phyloP scores from a whole-genome alignment of 2,329 filamentous ascomycete genomes.

The Rutstroemia sp. region DNA sequence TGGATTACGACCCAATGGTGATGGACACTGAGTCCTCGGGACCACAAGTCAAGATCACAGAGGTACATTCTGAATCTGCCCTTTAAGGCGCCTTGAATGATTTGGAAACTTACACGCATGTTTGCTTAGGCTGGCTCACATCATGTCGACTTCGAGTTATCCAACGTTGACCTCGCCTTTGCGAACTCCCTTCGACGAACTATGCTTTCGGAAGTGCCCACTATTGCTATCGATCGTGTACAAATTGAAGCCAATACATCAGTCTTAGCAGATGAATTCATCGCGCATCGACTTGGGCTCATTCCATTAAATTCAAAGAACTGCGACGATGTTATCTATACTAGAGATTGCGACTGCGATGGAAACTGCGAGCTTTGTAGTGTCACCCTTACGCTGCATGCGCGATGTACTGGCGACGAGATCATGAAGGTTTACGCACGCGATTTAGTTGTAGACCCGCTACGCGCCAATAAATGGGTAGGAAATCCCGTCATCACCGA shows the following conservation, averaged over 20 bases:
- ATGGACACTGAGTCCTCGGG: constrained; percentile 38
- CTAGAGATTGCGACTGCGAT: constrained; percentile 93
- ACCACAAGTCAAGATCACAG: constrained; percentile 39
- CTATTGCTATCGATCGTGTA: constrained; percentile 88
- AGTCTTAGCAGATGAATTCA: constrained; percentile 93
- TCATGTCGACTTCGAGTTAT: constrained; percentile 86
- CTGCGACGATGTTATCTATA: constrained; percentile 76
- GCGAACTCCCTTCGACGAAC: constrained; percentile 88
- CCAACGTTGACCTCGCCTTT: constrained; percentile 81
- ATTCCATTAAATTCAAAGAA: constrained; percentile 81
- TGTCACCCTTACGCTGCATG: constrained; percentile 76
- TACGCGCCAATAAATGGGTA: constrained; percentile 64
- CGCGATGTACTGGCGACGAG: constrained; percentile 75
- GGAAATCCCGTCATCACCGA: constrained; percentile 81
- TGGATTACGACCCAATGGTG: constrained; percentile 41
- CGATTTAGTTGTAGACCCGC: constrained; percentile 68
- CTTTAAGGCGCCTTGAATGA: background rate
- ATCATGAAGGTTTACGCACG: constrained; percentile 92
- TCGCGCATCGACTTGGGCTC: constrained; percentile 84
- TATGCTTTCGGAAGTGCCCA: constrained; percentile 90
- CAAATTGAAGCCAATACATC: constrained; percentile 90
- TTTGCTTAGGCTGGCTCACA: constrained; percentile 60
- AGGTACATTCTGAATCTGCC: constrained; percentile 26
- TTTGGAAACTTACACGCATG: constrained; percentile 18
- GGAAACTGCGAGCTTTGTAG: constrained; percentile 90